These are phyloP conservation scores for Solanum paucissectum DNA, from an alignment of 257 asterid genomes.

Conservation along the genomic window DNA sequence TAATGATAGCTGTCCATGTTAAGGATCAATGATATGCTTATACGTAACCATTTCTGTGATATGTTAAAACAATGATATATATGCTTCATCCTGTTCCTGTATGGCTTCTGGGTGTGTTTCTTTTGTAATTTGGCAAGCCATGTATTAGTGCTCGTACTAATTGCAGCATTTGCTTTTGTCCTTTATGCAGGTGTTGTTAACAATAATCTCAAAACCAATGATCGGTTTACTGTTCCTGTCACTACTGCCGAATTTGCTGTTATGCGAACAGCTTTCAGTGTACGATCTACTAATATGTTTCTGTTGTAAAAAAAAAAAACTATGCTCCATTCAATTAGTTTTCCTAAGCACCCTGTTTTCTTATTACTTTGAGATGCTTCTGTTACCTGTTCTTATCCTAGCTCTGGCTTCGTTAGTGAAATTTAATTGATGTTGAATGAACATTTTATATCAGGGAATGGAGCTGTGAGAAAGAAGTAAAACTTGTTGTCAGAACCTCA, in stretches of 20 bases:
- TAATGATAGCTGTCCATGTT: background rate
- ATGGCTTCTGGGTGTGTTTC: background rate
- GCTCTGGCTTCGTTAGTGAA: background rate
- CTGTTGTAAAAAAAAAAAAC: background rate
- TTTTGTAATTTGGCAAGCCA: background rate
- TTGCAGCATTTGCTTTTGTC: background rate
- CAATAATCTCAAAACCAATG: conserved; percentile 55
- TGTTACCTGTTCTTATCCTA: background rate
- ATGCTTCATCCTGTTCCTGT: background rate
- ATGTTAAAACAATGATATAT: background rate
- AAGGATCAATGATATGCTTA: background rate
- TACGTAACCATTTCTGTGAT: background rate
- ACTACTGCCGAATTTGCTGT: conserved; percentile 90
- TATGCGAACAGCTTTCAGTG: conserved; percentile 75
- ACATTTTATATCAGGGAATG: background rate
- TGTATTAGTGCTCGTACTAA: background rate
- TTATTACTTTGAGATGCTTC: background rate
- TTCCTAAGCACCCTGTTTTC: background rate
- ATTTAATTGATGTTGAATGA: background rate
- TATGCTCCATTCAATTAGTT: background rate
- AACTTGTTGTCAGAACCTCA: background rate
- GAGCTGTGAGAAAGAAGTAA: background rate
- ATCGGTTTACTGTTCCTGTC: conserved; percentile 74
- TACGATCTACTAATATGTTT: conserved; percentile 19
- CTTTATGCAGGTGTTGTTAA: conserved; percentile 63